A percentile compares a stretch with the other conserved stretches of the same genome.
phyloP scores from a whole-genome alignment of 202 grass and related monocot species.

The Saccharum hybrid region DNA sequence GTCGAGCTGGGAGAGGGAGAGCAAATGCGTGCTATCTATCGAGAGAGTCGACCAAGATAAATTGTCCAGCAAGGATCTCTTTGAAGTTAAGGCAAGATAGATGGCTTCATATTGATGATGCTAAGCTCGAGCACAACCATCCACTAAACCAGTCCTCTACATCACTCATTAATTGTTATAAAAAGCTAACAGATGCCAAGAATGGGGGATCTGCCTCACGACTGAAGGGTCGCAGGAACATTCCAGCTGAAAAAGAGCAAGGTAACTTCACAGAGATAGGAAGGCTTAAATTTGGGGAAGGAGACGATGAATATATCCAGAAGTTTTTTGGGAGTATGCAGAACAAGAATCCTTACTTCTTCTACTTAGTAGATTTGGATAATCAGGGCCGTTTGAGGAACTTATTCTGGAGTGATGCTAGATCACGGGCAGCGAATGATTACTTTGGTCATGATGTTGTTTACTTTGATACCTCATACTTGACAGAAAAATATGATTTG shows the following conservation, averaged over 20 bases:
- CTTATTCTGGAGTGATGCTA: slow-evolving; percentile 96
- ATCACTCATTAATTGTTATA: slow-evolving; percentile 53
- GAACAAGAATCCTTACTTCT: slow-evolving; percentile 93
- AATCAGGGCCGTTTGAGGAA: slow-evolving; percentile 78
- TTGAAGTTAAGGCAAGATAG: slow-evolving; percentile 78
- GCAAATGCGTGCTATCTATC: slow-evolving; percentile 70
- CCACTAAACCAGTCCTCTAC: slow-evolving; percentile 55
- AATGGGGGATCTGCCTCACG: slow-evolving; percentile 43
- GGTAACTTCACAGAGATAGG: slow-evolving; percentile 67
- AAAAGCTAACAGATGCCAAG: slow-evolving; percentile 71
- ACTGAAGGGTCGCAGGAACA: slow-evolving; percentile 53
- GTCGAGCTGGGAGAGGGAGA: slow-evolving; percentile 65
- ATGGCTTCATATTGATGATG: slow-evolving; percentile 72
- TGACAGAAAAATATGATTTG: slow-evolving; percentile 82
- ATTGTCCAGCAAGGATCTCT: slow-evolving; percentile 68
- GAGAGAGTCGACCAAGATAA: slow-evolving; percentile 66
- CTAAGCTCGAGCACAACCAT: slow-evolving; percentile 79
- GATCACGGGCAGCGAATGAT: slow-evolving; percentile 74
- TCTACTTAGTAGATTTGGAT: slow-evolving; percentile 91
- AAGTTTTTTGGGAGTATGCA: slow-evolving; percentile 89
- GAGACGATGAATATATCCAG: slow-evolving; percentile 80
- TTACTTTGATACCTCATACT: slow-evolving; percentile 87
- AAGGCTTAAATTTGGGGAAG: slow-evolving; percentile 86
- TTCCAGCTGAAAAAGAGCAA: slow-evolving; percentile 60
- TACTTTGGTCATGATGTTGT: slow-evolving; percentile 89